A percentile compares a stretch with the other conserved stretches of the same genome.
Conservation (phyloP, 192 early-diverging fungal species). For the Lobosporangium transversale region DNA sequence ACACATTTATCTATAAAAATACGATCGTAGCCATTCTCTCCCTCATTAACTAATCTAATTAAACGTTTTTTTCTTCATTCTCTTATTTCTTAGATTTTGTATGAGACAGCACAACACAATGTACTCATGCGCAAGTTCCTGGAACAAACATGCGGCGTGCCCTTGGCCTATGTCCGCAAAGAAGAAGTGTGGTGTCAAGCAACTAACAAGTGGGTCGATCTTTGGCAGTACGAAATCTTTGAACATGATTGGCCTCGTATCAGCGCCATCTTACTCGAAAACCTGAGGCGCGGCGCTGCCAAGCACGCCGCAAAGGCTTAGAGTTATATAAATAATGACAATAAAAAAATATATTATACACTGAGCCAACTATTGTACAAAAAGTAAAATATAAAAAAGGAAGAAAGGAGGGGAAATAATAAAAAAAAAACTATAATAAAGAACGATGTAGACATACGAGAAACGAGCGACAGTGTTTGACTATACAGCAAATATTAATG, state of each 20-base stretch:
- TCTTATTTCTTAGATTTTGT: constrained; percentile 15
- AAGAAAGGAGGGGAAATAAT: too few species aligned
- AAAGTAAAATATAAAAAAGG: constrained; percentile 5
- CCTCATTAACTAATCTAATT: too few species aligned
- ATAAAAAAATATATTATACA: constrained; percentile 3
- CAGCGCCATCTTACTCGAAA: constrained; percentile 17
- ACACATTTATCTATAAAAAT: too few species aligned
- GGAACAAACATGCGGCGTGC: constrained; percentile 28
- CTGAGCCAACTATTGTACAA: neutral
- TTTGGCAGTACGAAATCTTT: constrained; percentile 45
- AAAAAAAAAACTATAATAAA: neutral
- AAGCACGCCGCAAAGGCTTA: constrained; percentile 18
- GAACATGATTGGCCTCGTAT: constrained; percentile 51
- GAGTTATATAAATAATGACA: neutral
- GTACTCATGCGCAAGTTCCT: constrained; percentile 39
- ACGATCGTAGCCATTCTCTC: too few species aligned
- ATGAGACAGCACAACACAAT: constrained; percentile 44
- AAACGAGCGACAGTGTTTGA: too few species aligned
- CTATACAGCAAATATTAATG: too few species aligned
- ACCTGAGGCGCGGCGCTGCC: constrained; percentile 24
- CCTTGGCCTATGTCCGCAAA: constrained; percentile 23
- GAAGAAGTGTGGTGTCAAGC: constrained; percentile 30
- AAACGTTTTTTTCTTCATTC: neutral
- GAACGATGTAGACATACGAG: too few species aligned
- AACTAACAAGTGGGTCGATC: constrained; percentile 28